A percentile compares a stretch with the other conserved stretches of the same genome.
These are phyloP conservation scores for Mucor indicus DNA, from an alignment of 371 early-diverging fungal genomes.

Conservation along the genomic window DNA sequence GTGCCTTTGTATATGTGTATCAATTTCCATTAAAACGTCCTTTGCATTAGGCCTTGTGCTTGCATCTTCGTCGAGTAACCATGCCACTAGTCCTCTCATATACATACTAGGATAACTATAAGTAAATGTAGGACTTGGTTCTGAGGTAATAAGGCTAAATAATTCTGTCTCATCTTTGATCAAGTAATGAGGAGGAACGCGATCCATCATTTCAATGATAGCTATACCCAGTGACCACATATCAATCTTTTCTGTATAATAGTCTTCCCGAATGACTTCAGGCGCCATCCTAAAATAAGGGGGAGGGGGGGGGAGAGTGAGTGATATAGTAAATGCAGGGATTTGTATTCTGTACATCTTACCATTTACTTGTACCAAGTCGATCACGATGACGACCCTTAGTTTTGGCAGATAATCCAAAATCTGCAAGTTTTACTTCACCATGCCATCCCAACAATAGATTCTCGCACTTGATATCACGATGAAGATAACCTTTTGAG, in stretches of 20 bases:
- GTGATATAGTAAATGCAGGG: no score
- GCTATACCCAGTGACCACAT: conserved; percentile 98
- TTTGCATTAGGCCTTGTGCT: conserved; percentile 36
- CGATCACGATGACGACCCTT: conserved; percentile 60
- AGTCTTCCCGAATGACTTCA: conserved; percentile 90
- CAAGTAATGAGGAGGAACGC: conserved; percentile 50
- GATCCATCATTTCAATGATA: conserved; percentile 55
- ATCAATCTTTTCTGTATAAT: conserved; percentile 88
- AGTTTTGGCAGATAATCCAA: conserved; percentile 38
- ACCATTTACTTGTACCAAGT: conserved; percentile 97
- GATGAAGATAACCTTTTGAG: conserved; percentile 90
- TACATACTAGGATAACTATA: conserved; percentile 50
- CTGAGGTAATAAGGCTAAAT: conserved; percentile 38
- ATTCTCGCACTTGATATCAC: conserved; percentile 97
- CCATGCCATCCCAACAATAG: conserved; percentile 89
- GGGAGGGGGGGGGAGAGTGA: not conserved
- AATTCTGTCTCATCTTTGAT: conserved; percentile 46
- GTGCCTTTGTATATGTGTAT: conserved; percentile 30
- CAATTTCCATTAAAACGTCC: conserved; percentile 43
- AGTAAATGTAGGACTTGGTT: conserved; percentile 48
- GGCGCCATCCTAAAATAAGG: conserved; percentile 72
- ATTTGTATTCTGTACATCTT: no score
- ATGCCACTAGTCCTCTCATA: conserved; percentile 49
- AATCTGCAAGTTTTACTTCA: conserved; percentile 83
- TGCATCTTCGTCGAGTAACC: conserved; percentile 45